Evolutionary conservation across 768 basidiomycete genomes (phyloP), one percentile per base, ranked within the genome.

Genomic region (Cystofilobasidium ferigula): DNA sequence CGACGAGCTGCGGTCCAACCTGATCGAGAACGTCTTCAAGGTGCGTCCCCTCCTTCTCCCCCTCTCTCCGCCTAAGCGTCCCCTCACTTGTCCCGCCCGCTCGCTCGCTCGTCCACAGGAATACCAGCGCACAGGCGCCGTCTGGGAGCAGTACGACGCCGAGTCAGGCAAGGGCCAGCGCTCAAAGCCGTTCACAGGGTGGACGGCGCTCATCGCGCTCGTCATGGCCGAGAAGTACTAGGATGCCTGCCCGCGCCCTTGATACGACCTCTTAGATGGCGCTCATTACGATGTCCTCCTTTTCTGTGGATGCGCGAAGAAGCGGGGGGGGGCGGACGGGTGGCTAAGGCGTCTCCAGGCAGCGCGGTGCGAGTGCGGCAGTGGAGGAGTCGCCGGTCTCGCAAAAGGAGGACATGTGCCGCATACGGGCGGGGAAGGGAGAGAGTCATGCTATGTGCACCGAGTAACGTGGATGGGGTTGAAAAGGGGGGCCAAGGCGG

Each of bases 141-240:
- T 90, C 20, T 98, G 93, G 93, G 93, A 98, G 76, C 94, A 97
- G 76, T 98, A 97, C 74, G 86, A 97, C 74, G 79, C 90, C 0
- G 74, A 79, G 4, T 88, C 83, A 20, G 93, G 93, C 22, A 82
- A 89, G 74, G 93, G 93, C 1, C 81, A 81, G 73, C 45, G 22
- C 71, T 92, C 92, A 72, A 90, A 94, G 76, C 92, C 93, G 0
- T 98, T 97, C 78, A 95, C 93, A 14, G 93, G 93, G 13, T 95
- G 92, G 93, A 93, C 92, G 32, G 90, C 91, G 53, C 79, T 94
- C 51, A 82, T 89, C 28, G 84, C 89, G 35, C 77, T 94, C 71
- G 85, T 86, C 69, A 77, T 86, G 67, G 82, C 85, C 2, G 86
- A 86, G 74, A 85, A 84, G 72, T 86, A 86, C 69, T 72, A 69